Conservation (phyloP, 1,139 yeast genomes). For the Geotrichum fermentans region DNA sequence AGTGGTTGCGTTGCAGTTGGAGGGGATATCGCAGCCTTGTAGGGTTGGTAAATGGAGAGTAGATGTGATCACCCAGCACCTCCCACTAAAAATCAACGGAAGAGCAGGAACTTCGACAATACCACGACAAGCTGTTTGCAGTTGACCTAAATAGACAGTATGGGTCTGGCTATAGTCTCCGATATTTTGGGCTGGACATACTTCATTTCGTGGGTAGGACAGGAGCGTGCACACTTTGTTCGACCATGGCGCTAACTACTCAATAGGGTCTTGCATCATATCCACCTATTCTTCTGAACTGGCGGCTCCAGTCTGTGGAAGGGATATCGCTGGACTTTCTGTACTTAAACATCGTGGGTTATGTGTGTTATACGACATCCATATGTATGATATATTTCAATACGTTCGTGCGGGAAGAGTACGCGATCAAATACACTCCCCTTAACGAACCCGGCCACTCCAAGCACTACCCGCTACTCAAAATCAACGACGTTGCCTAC, state of each 20-base stretch:
- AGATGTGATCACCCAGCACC: too few species aligned
- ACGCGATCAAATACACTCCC: constrained; percentile 34
- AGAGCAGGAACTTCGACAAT: too few species aligned
- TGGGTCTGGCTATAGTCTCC: constrained; percentile 21
- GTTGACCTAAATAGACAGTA: too few species aligned
- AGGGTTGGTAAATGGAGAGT: too few species aligned
- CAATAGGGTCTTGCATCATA: constrained; percentile 45
- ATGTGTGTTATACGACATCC: constrained; percentile 41
- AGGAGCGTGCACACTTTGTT: too few species aligned
- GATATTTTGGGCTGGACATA: constrained; percentile 33
- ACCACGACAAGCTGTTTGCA: too few species aligned
- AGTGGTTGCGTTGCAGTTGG: too few species aligned
- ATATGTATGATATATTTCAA: constrained; percentile 40
- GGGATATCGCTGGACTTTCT: constrained; percentile 46
- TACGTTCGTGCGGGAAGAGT: constrained; percentile 39
- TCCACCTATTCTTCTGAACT: constrained; percentile 43
- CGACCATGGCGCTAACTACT: background rate
- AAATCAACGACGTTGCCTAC: constrained; percentile 44
- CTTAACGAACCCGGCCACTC: constrained; percentile 17
- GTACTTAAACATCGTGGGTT: constrained; percentile 43
- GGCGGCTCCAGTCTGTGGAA: constrained; percentile 41
- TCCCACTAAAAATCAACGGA: too few species aligned
- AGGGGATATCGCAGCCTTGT: too few species aligned
- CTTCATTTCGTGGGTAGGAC: constrained; percentile 31
- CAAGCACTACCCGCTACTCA: constrained; percentile 39